phyloP scores from a whole-genome alignment of 305 asterid species.

The Lippia alba region DNA sequence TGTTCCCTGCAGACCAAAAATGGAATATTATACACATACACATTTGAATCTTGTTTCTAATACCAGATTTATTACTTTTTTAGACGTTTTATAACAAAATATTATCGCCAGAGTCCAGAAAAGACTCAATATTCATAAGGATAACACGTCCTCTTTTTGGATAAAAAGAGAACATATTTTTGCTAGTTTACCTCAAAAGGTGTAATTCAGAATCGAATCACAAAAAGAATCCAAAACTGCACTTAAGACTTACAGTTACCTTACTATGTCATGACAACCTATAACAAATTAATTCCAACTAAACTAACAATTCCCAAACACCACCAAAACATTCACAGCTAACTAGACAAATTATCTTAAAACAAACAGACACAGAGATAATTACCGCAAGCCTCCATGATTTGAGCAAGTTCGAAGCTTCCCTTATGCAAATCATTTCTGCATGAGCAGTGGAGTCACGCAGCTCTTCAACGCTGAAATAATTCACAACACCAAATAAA shows the following conservation, averaged over 20 bases:
- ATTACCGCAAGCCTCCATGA: conserved; percentile 96
- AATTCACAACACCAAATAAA: conserved; percentile 29
- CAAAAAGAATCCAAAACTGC: too few relatives aligned
- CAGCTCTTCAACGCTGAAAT: conserved; percentile 87
- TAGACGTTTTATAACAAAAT: neutral
- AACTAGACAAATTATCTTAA: conserved; percentile 30
- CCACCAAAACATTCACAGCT: conserved; percentile 11
- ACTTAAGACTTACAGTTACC: too few relatives aligned
- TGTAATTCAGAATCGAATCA: too few relatives aligned
- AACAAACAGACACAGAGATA: conserved; percentile 28
- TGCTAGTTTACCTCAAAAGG: too few relatives aligned
- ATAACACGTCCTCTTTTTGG: too few relatives aligned
- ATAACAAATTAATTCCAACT: conserved; percentile 14
- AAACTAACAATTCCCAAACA: neutral
- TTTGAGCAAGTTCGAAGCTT: conserved; percentile 78
- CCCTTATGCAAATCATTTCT: conserved; percentile 92
- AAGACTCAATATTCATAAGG: too few relatives aligned
- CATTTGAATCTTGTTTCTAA: too few relatives aligned
- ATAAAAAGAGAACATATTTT: too few relatives aligned
- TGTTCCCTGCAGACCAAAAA: conserved; percentile 56
- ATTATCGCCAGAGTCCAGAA: neutral
- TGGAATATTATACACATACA: neutral
- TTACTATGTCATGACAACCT: too few relatives aligned
- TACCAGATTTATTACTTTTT: neutral
- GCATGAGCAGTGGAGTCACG: conserved; percentile 99